Percentiles rank a stretch among this genome's conserved stretches.
Evolutionary conservation across 2,329 filamentous ascomycete genomes (phyloP).

Genomic region (Aspergillus tamarii): DNA sequence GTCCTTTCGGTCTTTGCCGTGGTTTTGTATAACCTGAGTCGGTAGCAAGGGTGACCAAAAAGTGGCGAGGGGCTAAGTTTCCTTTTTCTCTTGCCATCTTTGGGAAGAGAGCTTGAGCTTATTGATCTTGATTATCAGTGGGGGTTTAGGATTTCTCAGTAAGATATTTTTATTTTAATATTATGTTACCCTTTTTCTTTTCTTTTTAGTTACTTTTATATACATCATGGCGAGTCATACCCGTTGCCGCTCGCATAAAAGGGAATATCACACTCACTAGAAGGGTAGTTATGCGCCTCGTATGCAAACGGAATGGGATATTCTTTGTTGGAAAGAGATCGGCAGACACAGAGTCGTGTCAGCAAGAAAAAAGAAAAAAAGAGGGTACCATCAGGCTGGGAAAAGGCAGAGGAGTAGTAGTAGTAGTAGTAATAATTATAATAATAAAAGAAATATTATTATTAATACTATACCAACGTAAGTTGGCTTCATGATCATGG

Average conservation of each 20-base stretch:
- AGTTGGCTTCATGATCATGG: not conserved
- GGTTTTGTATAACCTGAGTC: not conserved
- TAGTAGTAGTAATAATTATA: not conserved
- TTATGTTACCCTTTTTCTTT: not conserved
- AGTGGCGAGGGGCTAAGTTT: not conserved
- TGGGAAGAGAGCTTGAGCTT: not conserved
- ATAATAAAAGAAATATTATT: not conserved
- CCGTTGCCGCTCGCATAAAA: not conserved
- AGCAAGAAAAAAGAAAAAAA: not conserved
- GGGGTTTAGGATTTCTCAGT: not conserved
- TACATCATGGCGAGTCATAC: too few species aligned
- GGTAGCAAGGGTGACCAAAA: not conserved
- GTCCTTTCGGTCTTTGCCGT: not conserved
- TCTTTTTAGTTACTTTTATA: not conserved
- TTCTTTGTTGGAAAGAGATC: slow-evolving; percentile 15
- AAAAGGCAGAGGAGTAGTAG: not conserved
- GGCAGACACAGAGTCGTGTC: slow-evolving; percentile 1
- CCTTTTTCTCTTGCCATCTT: not conserved
- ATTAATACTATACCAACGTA: not conserved
- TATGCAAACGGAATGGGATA: slow-evolving; percentile 14
- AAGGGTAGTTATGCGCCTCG: slow-evolving; percentile 1
- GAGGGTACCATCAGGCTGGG: not conserved
- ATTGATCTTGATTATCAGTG: not conserved
- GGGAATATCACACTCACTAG: not conserved
- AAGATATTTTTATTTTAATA: not conserved